A percentile compares a stretch with the other conserved stretches of the same genome.
These are phyloP conservation scores for Cladophialophora carrionii DNA, from an alignment of 2,329 filamentous ascomycete species.

Conservation along the genomic window DNA sequence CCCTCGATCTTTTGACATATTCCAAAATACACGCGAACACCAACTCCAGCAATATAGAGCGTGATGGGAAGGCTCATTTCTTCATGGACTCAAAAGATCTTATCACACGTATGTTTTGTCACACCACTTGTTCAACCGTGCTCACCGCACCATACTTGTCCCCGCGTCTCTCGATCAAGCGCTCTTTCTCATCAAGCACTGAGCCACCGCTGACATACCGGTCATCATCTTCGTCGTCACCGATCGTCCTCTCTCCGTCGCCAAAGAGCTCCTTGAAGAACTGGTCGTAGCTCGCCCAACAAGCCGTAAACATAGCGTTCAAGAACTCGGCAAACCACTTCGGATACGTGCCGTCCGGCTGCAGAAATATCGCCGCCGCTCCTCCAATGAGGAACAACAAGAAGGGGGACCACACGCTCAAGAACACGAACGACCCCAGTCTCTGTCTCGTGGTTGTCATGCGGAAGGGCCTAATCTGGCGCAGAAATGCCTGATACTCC, in stretches of 20 bases:
- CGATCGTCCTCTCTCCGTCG: constrained; percentile 74
- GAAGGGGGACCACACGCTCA: constrained; percentile 61
- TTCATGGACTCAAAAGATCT: not conserved
- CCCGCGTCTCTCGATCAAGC: constrained; percentile 24
- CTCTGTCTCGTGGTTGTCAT: constrained; percentile 69
- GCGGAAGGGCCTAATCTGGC: constrained; percentile 69
- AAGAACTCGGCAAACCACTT: constrained; percentile 64
- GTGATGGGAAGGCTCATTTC: constrained; percentile 1
- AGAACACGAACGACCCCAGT: constrained; percentile 67
- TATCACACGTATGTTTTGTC: constrained; percentile 2
- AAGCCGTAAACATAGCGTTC: constrained; percentile 57
- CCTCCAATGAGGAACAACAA: constrained; percentile 59
- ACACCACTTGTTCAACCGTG: constrained; percentile 24
- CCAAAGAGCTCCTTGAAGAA: constrained; percentile 72
- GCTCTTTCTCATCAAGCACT: constrained; percentile 30
- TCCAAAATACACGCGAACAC: not conserved
- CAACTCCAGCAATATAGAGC: not conserved
- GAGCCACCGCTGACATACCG: not conserved
- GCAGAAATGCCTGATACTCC: constrained; percentile 76
- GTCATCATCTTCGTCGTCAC: constrained; percentile 25
- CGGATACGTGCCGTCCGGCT: constrained; percentile 69
- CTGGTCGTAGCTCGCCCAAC: constrained; percentile 69
- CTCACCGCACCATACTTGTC: constrained; percentile 25
- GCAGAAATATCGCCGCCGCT: constrained; percentile 54
- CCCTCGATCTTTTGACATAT: not conserved